A percentile compares a stretch with the other conserved stretches of the same genome.
Evolutionary conservation across 768 basidiomycete species (phyloP).

Genomic region (Amanita thiersii): DNA sequence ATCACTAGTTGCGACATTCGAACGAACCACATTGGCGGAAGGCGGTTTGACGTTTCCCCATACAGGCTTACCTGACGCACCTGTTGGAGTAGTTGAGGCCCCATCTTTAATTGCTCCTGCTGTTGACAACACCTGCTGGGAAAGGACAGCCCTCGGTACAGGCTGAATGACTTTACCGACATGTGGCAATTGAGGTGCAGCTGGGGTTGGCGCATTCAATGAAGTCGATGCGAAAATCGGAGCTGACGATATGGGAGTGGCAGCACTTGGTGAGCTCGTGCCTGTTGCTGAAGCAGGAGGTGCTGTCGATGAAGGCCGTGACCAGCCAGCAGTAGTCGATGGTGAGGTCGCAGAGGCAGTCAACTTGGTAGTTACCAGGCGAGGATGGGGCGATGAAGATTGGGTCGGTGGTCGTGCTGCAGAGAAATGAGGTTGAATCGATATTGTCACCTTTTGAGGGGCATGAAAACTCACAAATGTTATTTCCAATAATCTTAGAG

Average conservation of each 20-base stretch:
- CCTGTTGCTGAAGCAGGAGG: conserved; percentile 37
- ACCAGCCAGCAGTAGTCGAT: conserved; percentile 63
- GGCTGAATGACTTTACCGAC: conserved; percentile 62
- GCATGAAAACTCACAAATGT: conserved; percentile 35
- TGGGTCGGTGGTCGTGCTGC: conserved; percentile 54
- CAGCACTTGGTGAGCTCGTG: conserved; percentile 37
- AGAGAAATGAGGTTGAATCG: conserved; percentile 11
- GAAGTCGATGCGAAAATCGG: conserved; percentile 23
- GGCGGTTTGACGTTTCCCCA: conserved; percentile 61
- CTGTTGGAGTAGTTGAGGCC: background rate
- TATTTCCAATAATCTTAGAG: conserved; percentile 40
- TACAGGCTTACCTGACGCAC: conserved; percentile 39
- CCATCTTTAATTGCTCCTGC: conserved; percentile 17
- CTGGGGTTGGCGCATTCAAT: conserved; percentile 17
- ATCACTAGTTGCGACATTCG: conserved; percentile 48
- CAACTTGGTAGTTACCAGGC: conserved; percentile 81
- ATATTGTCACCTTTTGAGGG: conserved; percentile 8
- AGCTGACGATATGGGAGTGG: conserved; percentile 29
- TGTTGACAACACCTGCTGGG: conserved; percentile 22
- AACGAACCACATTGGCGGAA: conserved; percentile 24
- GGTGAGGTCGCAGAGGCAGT: conserved; percentile 58
- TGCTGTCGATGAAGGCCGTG: conserved; percentile 67
- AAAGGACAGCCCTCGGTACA: conserved; percentile 41
- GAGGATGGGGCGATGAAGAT: conserved; percentile 56
- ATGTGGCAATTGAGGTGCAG: conserved; percentile 46